phyloP scores from a whole-genome alignment of 345 rosid species.

The Clausena lansium region DNA sequence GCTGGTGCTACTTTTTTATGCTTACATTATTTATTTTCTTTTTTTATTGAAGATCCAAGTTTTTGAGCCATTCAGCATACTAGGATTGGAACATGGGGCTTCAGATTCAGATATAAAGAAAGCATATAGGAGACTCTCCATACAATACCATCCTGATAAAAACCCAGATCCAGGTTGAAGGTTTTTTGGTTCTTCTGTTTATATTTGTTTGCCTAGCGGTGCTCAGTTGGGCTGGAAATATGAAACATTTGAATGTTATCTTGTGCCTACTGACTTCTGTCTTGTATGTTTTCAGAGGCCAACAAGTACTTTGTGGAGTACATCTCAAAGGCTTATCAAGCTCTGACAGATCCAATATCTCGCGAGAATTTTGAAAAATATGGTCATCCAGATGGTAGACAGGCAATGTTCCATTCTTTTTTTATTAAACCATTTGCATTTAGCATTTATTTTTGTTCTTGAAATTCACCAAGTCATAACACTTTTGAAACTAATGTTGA shows the following conservation, averaged over 20 bases:
- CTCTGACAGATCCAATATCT: constrained; percentile 86
- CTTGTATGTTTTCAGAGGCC: constrained; percentile 59
- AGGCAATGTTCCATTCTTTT: constrained; percentile 43
- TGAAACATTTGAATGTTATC: constrained; percentile 5
- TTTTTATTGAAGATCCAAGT: constrained; percentile 58
- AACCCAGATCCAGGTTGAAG: constrained; percentile 97
- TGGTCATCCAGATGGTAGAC: constrained; percentile 99
- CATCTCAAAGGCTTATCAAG: constrained; percentile 96
- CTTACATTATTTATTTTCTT: constrained; percentile 11
- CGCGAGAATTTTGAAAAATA: constrained; percentile 98
- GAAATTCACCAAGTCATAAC: background rate
- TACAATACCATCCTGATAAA: constrained; percentile 97
- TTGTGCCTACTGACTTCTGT: constrained; percentile 9
- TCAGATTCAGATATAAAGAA: constrained; percentile 84
- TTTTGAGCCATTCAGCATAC: constrained; percentile 87
- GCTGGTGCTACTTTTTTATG: background rate
- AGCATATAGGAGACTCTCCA: constrained; percentile 85
- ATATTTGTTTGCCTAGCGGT: background rate
- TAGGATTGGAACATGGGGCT: constrained; percentile 80
- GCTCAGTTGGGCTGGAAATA: constrained; percentile 1
- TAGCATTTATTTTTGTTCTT: constrained; percentile 2
- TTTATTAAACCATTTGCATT: background rate
- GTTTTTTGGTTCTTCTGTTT: constrained; percentile 27
- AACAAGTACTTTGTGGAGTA: constrained; percentile 79
- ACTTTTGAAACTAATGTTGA: constrained; percentile 14